A percentile compares a stretch with the other conserved stretches of the same genome.
Conservation (phyloP, 73 alveolate species). For the Halteria grandinella region DNA sequence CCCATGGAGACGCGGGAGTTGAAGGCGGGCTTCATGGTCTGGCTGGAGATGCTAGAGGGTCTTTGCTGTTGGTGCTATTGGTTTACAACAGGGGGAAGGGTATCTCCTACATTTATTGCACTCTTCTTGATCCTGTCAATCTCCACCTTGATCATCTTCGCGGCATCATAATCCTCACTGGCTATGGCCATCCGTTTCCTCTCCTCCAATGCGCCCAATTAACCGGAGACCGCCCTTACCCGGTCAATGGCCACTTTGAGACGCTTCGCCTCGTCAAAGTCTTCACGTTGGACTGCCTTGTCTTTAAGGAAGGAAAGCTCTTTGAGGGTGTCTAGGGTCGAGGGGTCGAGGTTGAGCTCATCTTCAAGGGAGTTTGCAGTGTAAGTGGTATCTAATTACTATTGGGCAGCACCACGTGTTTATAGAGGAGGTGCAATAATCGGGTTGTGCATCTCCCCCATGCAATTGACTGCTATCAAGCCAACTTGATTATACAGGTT, state of each 20-base stretch:
- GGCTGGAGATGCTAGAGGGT: too few relatives aligned
- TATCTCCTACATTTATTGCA: slow-evolving; percentile 31
- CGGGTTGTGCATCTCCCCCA: slow-evolving; percentile 73
- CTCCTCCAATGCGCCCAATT: slow-evolving; percentile 84
- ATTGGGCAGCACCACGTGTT: too few relatives aligned
- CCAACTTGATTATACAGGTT: slow-evolving; percentile 91
- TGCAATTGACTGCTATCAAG: slow-evolving; percentile 78
- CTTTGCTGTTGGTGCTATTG: too few relatives aligned
- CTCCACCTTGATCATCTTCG: slow-evolving; percentile 95
- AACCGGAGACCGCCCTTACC: slow-evolving; percentile 79
- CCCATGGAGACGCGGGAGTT: too few relatives aligned
- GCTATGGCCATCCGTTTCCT: slow-evolving; percentile 92
- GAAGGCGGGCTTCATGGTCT: too few relatives aligned
- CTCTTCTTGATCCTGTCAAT: slow-evolving; percentile 90
- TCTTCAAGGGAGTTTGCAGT: neutral
- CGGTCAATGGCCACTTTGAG: slow-evolving; percentile 90
- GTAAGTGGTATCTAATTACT: neutral
- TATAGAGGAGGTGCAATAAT: too few relatives aligned
- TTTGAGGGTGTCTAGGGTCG: slow-evolving; percentile 87
- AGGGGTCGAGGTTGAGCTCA: slow-evolving; percentile 67
- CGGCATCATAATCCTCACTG: slow-evolving; percentile 96
- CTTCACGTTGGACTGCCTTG: slow-evolving; percentile 95
- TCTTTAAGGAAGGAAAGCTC: slow-evolving; percentile 88
- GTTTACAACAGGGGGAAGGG: too few relatives aligned
- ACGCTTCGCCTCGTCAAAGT: slow-evolving; percentile 95